phyloP scores from a whole-genome alignment of 768 basidiomycete species.

The Kwoniella botswanensis region DNA sequence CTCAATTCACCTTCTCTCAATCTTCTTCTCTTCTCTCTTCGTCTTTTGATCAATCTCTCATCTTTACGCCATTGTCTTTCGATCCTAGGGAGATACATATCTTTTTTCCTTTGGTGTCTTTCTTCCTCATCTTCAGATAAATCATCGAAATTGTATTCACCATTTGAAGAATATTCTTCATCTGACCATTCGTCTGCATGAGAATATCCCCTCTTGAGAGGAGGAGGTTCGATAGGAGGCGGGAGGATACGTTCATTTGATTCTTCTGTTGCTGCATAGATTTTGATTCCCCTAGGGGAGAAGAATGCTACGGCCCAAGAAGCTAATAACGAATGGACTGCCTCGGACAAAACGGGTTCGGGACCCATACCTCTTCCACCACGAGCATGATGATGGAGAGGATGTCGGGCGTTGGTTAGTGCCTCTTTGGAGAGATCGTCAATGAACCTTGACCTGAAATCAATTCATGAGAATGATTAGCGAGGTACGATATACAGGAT shows the following conservation, averaged over 20 bases:
- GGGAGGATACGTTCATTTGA: conserved; percentile 30
- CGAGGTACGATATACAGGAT: not conserved
- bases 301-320: conserved; percentile 53
- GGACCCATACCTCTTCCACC: conserved; percentile 34
- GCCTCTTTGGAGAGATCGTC: conserved; percentile 46
- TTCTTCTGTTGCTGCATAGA: conserved; percentile 47
- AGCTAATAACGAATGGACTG: conserved; percentile 45
- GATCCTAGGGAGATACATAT: conserved; percentile 46
- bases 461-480: conserved; percentile 3
- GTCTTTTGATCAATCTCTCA: conserved; percentile 37
- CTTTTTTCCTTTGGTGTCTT: conserved; percentile 28
- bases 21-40: conserved; percentile 32
- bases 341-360: conserved; percentile 37
- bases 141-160: conserved; percentile 22
- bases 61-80: conserved; percentile 37
- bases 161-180: conserved; percentile 33
- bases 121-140: conserved; percentile 30
- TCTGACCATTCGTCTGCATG: conserved; percentile 42
- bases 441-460: conserved; percentile 42
- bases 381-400: conserved; percentile 18
- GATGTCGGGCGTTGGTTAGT: conserved; percentile 28
- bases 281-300: conserved; percentile 46
- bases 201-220: conserved; percentile 22
- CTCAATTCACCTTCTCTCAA: conserved; percentile 9
- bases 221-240: conserved; percentile 37